phyloP scores from a whole-genome alignment of 2,329 filamentous ascomycete genomes.

The Cercospora sp. region DNA sequence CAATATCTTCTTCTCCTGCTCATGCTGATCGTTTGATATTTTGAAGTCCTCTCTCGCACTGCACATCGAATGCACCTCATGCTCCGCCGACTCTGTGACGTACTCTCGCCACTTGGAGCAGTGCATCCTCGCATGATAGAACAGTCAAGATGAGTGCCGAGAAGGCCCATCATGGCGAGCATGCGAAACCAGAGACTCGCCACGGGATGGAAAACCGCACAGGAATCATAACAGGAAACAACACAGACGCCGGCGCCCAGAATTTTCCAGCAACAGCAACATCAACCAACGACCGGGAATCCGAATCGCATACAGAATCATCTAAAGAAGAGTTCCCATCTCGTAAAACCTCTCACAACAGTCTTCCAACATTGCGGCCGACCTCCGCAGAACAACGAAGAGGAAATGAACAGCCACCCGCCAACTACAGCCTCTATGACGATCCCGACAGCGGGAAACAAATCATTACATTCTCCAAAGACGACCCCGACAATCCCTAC shows the following conservation, averaged over 20 bases:
- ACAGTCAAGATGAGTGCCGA: slow-evolving; percentile 9
- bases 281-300: slow-evolving; percentile 10
- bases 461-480: slow-evolving; percentile 43
- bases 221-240: slow-evolving; percentile 11
- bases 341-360: not conserved
- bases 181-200: slow-evolving; percentile 7
- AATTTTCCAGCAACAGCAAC: not conserved
- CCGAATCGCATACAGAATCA: slow-evolving; percentile 19
- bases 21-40: not conserved
- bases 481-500: slow-evolving; percentile 46
- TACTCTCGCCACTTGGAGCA: not conserved
- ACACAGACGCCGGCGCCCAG: slow-evolving; percentile 12
- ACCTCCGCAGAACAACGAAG: not conserved
- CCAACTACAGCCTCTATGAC: not conserved
- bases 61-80: not conserved
- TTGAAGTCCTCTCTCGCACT: not conserved
- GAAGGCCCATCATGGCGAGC: slow-evolving; percentile 46
- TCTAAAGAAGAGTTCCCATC: not conserved
- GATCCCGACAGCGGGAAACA: slow-evolving; percentile 9
- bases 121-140: not conserved
- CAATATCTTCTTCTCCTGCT: not conserved
- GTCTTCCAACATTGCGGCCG: not conserved
- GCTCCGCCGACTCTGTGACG: not conserved
- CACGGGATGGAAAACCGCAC: slow-evolving; percentile 12
- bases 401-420: not conserved